Evolutionary conservation across 768 basidiomycete species (phyloP), one percentile per base, ranked within the genome.

Genomic region (Auriscalpium microsporum): DNA sequence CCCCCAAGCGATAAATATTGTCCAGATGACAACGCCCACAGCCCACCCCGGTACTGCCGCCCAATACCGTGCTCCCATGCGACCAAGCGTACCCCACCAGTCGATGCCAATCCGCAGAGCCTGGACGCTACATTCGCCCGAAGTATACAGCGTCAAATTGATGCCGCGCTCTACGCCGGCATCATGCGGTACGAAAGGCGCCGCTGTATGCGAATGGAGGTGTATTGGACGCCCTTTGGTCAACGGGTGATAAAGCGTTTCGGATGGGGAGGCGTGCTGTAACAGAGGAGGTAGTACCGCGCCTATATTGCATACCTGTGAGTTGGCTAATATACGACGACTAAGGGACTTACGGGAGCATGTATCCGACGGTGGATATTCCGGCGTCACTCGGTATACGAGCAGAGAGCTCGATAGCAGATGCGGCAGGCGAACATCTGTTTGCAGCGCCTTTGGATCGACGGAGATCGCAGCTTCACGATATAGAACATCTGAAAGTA

Each of bases 21-120:
- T 63, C 14, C 88, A 60, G 4, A 78, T 73, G 1, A 83, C 79
- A n/a, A 90, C 69, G 4, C 87, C 91, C 2, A 86, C 71, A 2
- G 83, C 75, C 87, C 94, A 96, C 28, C 79, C 78, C 3, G 84
- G 72, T 0, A 89, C 62, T 2, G 84, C 83, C 35, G 81, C 84
- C 48, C 86, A 78, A 70, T 91, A 97, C 21, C 95, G 76, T 16
- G 83, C 72, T 1, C 83, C 82, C 67, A 82, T 77, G 38, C 87
- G 76, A 2, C 89, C 90, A 7, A 90, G 56, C 1, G 86, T 90
- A 10, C 79, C 74, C 67, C 75, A 73, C 82, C 84, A 83, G 65
- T 94, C 89, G 8, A 95, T 64, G 13, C 70, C 69, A n/a, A 95
- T 64, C 2, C 66, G 61, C 4, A 94, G 59, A 14, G 51, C 65